Evolutionary conservation across 805 yeast species (phyloP).

Genomic region (Kregervanrija delftensis): DNA sequence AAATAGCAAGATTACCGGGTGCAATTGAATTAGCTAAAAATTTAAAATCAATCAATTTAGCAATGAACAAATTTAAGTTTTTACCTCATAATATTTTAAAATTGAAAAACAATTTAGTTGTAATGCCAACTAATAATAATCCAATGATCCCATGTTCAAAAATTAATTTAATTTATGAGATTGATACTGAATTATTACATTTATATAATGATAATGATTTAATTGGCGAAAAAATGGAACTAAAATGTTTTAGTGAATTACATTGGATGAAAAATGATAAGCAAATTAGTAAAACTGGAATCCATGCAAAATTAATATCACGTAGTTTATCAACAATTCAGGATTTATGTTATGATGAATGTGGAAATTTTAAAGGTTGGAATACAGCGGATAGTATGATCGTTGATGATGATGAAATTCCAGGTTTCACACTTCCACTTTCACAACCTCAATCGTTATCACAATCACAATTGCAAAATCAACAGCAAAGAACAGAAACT

Average conservation of each 20-base stretch:
- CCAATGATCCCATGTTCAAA: conserved; percentile 26
- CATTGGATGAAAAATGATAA: conserved; percentile 24
- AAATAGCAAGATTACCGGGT: conserved; percentile 40
- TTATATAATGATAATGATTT: background rate
- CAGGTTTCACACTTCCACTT: background rate
- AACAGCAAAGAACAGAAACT: no score
- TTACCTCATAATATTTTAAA: conserved; percentile 49
- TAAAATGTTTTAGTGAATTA: conserved; percentile 21
- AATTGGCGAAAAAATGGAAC: conserved; percentile 7
- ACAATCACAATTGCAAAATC: no score
- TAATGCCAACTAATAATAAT: conserved; percentile 52
- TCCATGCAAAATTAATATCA: conserved; percentile 20
- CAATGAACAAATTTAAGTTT: conserved; percentile 42
- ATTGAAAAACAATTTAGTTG: conserved; percentile 31
- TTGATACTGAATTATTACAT: conserved; percentile 23
- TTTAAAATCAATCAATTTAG: conserved; percentile 45
- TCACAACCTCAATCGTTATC: no score
- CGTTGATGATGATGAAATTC: conserved; percentile 15
- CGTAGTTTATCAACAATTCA: conserved; percentile 28
- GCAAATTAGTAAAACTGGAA: conserved; percentile 16
- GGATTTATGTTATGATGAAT: conserved; percentile 16
- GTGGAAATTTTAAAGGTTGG: conserved; percentile 7
- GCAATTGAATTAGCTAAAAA: conserved; percentile 34
- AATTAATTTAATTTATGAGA: conserved; percentile 6
- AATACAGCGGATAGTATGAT: conserved; percentile 4